A percentile compares a stretch with the other conserved stretches of the same genome.
Evolutionary conservation across 306 rosid species (phyloP).

Genomic region (Geum urbanum): DNA sequence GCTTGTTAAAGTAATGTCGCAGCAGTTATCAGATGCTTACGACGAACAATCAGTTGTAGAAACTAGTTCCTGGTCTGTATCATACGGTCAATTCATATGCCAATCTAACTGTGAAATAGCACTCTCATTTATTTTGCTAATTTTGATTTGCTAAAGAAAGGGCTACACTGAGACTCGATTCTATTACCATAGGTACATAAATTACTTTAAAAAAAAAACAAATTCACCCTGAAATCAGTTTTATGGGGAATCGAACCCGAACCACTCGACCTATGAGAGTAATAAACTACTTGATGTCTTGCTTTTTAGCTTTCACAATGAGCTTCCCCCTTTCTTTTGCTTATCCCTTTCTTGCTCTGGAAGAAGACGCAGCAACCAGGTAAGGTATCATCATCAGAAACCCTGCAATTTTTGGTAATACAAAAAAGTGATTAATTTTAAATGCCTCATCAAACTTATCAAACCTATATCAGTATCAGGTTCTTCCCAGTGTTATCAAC

Average conservation of each 20-base stretch:
- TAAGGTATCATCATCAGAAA: conserved; percentile 27
- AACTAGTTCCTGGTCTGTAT: neutral
- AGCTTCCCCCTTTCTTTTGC: conserved; percentile 30
- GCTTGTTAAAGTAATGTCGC: neutral
- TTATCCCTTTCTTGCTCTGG: conserved; percentile 33
- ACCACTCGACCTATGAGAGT: too few relatives aligned
- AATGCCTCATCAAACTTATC: neutral
- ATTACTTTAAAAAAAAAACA: neutral
- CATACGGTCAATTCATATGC: neutral
- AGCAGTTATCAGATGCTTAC: neutral
- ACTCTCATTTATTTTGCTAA: conserved; percentile 1
- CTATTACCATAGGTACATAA: neutral
- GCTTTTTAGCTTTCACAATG: neutral
- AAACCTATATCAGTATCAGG: neutral
- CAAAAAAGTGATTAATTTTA: conserved; percentile 7
- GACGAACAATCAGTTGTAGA: neutral
- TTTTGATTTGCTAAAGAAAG: neutral
- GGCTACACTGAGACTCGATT: neutral
- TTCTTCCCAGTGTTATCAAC: neutral
- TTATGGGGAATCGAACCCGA: too few relatives aligned
- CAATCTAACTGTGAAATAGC: neutral
- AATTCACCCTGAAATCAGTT: neutral
- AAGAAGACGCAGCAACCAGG: conserved; percentile 55
- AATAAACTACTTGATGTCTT: too few relatives aligned
- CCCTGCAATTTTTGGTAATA: conserved; percentile 31